Base-by-base conservation (phyloP, 169 alveolate genomes). In the Plasmodium adleri region DNA sequence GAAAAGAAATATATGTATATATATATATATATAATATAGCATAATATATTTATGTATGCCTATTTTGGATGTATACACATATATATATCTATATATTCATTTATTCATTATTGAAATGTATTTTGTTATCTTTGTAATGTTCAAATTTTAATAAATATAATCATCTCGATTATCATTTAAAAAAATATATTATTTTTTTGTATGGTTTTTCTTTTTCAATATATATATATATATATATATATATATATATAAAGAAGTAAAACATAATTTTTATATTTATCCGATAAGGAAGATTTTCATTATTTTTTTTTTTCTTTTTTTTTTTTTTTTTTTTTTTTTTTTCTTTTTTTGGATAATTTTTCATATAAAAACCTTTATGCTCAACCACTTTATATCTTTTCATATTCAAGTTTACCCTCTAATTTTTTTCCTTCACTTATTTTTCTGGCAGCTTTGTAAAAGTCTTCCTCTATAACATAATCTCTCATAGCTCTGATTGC, bases 401-500 rank as follows among this genome's bases (percentile, higher is more conserved):
- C 97, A 92, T 98, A 98, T 90, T 97, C 99, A 54, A 98, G 76
- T 74, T 97, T 98, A 39, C 99, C 98, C 94, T 98, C 99, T 87
- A 98, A 95, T 88, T 98, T 98, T 93, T 98, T 98, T 59, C 97
- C 96, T 32, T 98, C 99, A 59, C 97, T 97, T 20, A 98, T 94
- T 95, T 98, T 98, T 88, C 99, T 95, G 15, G 99, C 99, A 15
- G 98, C 98, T 88, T 98, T 98, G 95, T 98, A 97, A 92, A 98
- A 99, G 85, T 99, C 99, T 91, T 99, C 99, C 88, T 99, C 99
- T 15, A 98, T 94, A 47, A 98, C 99, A 90, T 98, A 97, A 91
- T 98, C 99, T 58, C 99, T 96, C 94, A 97, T 99, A 22, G 98
- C 99, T 75, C 99, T 97, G 62, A 99, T 98, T 13, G 99, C 99